Base-by-base conservation (phyloP, 225 moss, liverwort and hornwort genomes). In the Pseudisothecium myosuroides region DNA sequence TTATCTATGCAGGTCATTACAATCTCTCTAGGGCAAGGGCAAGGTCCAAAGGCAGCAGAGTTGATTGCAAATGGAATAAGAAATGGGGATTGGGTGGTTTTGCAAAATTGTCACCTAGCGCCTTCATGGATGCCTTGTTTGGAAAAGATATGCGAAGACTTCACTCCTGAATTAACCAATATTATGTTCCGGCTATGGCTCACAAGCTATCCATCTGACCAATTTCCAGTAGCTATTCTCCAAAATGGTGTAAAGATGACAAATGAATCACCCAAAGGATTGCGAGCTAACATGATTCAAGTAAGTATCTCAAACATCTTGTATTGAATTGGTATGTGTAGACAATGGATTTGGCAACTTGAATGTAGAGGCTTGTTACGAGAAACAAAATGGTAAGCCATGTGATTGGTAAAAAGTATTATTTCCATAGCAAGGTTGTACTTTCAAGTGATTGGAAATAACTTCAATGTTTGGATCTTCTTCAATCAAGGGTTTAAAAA, bases 171-270 rank as follows among this genome's bases (percentile, higher is more conserved):
- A 52, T 91, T 85, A 6, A 95, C 95, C 21, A 95, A 96, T 64
- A 41, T 87, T 9, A 58, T 77, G 60, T 98, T 98, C 24, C 92
- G 95, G 20, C 90, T 98, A 7, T 98, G 98, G 98, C 93, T 98
- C 12, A 97, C 98, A 1, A 98, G 98, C 92, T 97, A 97, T 76
- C 97, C 97, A 10, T 97, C 94, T 9, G 93, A 95, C 71, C 91
- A 91, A 39, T 97, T 98, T 84, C 98, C 97, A 2, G 93, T 97
- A 20, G 87, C 97, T 34, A 93, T 98, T 76, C 90, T 97, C 59
- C 96, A 98, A 71, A 97, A 92, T 81, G 97, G 96, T 26, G 90
- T 96, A 24, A 98, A 97, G 83, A 96, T 97, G 96, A 98, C 98
- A 9, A 96, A 96, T 34, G 98, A 98, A 91, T 94, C 96, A 2